Conservation (phyloP, 1,139 yeast genomes). For the Zygoascus sp. region DNA sequence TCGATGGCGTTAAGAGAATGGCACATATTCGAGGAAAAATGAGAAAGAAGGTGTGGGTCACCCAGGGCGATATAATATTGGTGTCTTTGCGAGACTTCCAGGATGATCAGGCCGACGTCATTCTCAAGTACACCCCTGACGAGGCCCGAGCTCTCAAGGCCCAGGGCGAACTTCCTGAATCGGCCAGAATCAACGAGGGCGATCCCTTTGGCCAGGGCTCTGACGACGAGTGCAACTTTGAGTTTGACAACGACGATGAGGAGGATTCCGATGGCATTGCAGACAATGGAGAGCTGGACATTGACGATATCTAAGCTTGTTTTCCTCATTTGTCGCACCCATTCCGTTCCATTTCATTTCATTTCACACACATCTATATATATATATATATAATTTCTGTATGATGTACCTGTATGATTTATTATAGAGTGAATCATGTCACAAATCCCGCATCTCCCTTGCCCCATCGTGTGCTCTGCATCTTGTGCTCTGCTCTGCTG, state of each 20-base stretch:
- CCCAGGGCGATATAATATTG: conserved; percentile 95
- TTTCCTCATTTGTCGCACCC: not conserved
- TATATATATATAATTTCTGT: not conserved
- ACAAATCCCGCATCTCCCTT: too few species aligned
- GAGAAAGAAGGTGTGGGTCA: conserved; percentile 99
- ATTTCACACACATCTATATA: not conserved
- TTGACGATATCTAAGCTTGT: conserved; percentile 63
- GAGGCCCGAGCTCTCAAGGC: conserved; percentile 96
- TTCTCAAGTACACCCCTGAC: conserved; percentile 93
- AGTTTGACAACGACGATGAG: conserved; percentile 92
- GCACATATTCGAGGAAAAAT: conserved; percentile 98
- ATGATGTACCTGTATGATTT: not conserved
- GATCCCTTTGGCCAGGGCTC: conserved; percentile 96
- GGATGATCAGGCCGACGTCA: conserved; percentile 97
- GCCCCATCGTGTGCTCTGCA: too few species aligned
- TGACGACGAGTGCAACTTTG: conserved; percentile 97
- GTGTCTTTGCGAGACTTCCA: conserved; percentile 97
- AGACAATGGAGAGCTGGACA: conserved; percentile 58
- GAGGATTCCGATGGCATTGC: conserved; percentile 66
- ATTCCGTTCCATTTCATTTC: not conserved
- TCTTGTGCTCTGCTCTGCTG: not conserved
- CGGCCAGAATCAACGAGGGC: conserved; percentile 95
- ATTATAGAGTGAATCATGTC: not conserved
- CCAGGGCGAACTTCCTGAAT: conserved; percentile 92
- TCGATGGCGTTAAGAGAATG: conserved; percentile 88